phyloP scores from a whole-genome alignment of 441 rosid genomes.

The Dalechampia spathulata region DNA sequence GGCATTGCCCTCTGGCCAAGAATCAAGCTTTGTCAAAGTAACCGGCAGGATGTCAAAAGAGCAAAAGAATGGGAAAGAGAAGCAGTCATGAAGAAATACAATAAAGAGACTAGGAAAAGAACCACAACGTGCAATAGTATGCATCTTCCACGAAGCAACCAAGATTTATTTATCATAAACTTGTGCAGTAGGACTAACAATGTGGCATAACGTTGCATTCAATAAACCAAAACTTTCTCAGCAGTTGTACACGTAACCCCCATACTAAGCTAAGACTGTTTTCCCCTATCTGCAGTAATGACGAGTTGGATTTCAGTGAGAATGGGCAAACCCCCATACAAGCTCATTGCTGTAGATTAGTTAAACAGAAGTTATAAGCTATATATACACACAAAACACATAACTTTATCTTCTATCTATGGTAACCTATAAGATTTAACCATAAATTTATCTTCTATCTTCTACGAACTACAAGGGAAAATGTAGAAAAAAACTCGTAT shows the following conservation, averaged over 20 bases:
- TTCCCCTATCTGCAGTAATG: neutral
- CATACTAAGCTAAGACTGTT: neutral
- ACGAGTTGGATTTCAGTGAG: constrained; percentile 9
- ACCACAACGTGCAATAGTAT: neutral
- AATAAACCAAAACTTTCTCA: too few species aligned
- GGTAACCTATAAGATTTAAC: constrained; percentile 7
- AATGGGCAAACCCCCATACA: constrained; percentile 13
- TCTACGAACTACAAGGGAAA: constrained; percentile 4
- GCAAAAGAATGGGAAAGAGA: constrained; percentile 6
- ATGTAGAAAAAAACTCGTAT: neutral
- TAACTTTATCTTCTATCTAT: neutral
- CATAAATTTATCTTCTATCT: constrained; percentile 16
- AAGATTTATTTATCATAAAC: too few species aligned
- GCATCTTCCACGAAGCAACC: constrained; percentile 3
- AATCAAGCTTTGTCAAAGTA: constrained; percentile 14
- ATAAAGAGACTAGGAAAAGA: constrained; percentile 3
- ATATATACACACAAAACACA: constrained; percentile 2
- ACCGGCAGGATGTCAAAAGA: constrained; percentile 19
- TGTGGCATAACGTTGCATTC: too few species aligned
- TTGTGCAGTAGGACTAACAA: too few species aligned
- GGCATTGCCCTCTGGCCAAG: neutral
- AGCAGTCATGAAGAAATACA: neutral
- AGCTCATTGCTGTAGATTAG: constrained; percentile 1
- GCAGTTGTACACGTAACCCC: neutral
- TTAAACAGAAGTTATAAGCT: neutral